Evolutionary conservation across 768 basidiomycete species (phyloP), one percentile per base, ranked within the genome.

Genomic region (Lentinula guzmanii): DNA sequence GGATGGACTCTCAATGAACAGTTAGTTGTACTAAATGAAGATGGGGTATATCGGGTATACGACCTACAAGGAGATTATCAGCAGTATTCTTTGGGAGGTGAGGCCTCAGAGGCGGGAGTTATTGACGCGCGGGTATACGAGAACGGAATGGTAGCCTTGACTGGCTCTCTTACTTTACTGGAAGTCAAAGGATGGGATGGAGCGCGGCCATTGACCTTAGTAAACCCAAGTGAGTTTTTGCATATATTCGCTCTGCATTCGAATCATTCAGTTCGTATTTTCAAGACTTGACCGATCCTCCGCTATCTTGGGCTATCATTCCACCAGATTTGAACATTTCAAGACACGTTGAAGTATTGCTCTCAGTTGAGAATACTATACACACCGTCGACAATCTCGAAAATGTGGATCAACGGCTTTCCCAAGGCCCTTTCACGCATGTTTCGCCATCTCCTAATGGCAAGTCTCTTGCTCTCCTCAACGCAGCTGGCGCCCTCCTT

Each of bases 101-200:
- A 96, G 56, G 91, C 90, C 0, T 81, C 83, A 4, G 94, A 95
- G 70, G 76, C 86, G 62, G 95, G 93, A 0, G 81, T 98, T 37
- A 77, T 93, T 54, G 91, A 95, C 55, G 95, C 93, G 2, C 82
- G 86, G 33, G 90, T 94, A 63, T 87, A 95, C 56, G 92, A 93
- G 63, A 86, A 82, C 63, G 97, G 96, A 0, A 72, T 98, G 41
- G 93, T 98, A 31, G 93, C 90, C 10, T 67, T 97, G 67, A 91
- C 92, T 0, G 86, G 86, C 3, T 83, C 86, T 8, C 71, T 96
- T 65, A 81, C 82, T 5, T 76, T 96, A 51, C 69, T 96, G 56
- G 95, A 98, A 70, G 87, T 96, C 60, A 91, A 91, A 71, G 92
- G 88, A 3, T 96, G 94, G 93, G 84, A 86, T 46, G 94, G 93